Evolutionary conservation across 2,329 filamentous ascomycete genomes (phyloP), one percentile per base, ranked within the genome.

Genomic region (Stromatinia cepivora): DNA sequence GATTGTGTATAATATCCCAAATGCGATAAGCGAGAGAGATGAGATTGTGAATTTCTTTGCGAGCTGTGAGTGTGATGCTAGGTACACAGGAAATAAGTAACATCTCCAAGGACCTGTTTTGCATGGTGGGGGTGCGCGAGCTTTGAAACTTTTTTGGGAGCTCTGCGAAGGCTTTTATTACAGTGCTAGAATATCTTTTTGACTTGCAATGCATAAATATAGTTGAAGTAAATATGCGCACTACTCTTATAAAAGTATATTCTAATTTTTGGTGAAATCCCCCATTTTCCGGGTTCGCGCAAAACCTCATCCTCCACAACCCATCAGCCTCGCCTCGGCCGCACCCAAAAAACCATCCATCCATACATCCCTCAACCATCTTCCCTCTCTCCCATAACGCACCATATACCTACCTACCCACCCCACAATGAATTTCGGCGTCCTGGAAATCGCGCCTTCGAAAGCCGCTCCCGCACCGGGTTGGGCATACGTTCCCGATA

Each of bases 401-500:
- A 11, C 36, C 36, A 39, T 31, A 31, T 31, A 31, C 31, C 4
- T 31, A 31, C 3, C 3, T 31, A 65, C 10, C 3, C 34, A 28
- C 28, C 39, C 15, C 39, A 25, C 89, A 88, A 86, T 88, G 77
- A 88, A 89, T 76, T 90, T 90, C 74, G 90, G 92, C 76, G 92
- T 98, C 76, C 89, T 96, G 80, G 90, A 97, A 75, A 83, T 97
- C 69, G 91, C 92, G 48, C 88, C 87, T 77, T 83, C 88, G 39
- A 88, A 88, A 71, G 88, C 88, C 22, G 87, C 87, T 57, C 83
- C 86, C 57, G 91, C 92, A 1, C 93, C 94, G 0, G 94, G 94
- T 76, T 98, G 93, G 91, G 93, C 93, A 17, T 97, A 97, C 79
- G 92, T 97, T 1, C 89, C 93, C 42, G 92, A 97, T 77, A 20